phyloP scores from a whole-genome alignment of 306 rosid genomes.

The Styphnolobium japonicum region DNA sequence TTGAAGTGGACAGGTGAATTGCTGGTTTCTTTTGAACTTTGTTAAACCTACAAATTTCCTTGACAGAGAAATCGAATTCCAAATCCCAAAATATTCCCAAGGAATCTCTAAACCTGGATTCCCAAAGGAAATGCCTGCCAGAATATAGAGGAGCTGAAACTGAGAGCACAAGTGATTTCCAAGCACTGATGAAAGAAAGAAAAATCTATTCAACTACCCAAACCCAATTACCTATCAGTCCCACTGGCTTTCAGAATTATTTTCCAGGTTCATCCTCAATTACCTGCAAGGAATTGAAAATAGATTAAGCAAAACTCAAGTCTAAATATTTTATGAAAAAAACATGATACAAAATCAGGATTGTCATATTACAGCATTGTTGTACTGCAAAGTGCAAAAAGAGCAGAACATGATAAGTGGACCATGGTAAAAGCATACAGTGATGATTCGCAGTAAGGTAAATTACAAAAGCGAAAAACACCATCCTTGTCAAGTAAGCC shows the following conservation, averaged over 20 bases:
- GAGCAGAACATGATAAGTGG: constrained; percentile 22
- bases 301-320: background rate
- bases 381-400: constrained; percentile 4
- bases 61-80: constrained; percentile 36
- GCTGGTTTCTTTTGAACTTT: constrained; percentile 39
- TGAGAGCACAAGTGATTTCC: background rate
- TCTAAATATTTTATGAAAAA: background rate
- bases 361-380: background rate
- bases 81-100: constrained; percentile 65
- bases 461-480: constrained; percentile 39
- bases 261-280: constrained; percentile 10
- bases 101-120: constrained; percentile 41
- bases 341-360: background rate
- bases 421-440: constrained; percentile 28
- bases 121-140: constrained; percentile 17
- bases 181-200: background rate
- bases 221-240: background rate
- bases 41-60: constrained; percentile 35
- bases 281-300: constrained; percentile 18
- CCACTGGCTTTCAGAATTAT: constrained; percentile 1
- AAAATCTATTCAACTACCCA: background rate
- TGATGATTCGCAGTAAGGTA: constrained; percentile 26
- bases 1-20: constrained; percentile 51
- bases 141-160: background rate
- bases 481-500: constrained; percentile 23